phyloP scores from a whole-genome alignment of 2,329 filamentous ascomycete species.

The Pseudogymnoascus sp. region DNA sequence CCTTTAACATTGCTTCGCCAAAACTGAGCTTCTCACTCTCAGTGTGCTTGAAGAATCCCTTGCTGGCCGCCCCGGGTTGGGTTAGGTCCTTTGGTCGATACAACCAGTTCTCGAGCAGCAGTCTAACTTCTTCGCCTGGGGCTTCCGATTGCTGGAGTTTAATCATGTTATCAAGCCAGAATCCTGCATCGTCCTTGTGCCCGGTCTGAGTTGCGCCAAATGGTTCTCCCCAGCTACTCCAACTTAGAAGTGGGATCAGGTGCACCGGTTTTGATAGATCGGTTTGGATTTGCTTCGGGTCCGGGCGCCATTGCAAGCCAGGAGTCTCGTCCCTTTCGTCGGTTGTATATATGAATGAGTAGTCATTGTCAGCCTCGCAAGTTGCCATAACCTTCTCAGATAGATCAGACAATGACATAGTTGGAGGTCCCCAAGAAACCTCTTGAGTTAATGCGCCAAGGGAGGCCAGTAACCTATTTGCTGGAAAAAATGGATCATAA shows the following conservation, averaged over 20 bases:
- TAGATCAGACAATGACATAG: conserved; percentile 9
- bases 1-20: background rate
- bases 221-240: conserved; percentile 8
- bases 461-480: conserved; percentile 15
- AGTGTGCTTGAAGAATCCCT: background rate
- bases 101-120: background rate
- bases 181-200: background rate
- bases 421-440: conserved; percentile 14
- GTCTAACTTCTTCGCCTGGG: background rate
- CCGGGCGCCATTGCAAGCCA: conserved; percentile 11
- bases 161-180: conserved; percentile 7
- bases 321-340: conserved; percentile 8
- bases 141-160: background rate
- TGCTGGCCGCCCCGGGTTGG: background rate
- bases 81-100: background rate
- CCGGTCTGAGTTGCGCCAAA: background rate
- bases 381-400: conserved; percentile 14
- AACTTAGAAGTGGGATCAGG: background rate
- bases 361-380: conserved; percentile 14
- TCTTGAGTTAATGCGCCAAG: conserved; percentile 16
- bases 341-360: conserved; percentile 14
- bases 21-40: background rate
- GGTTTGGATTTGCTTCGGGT: background rate
- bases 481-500: conserved; percentile 12
- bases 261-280: background rate